Evolutionary conservation across 228 moss, liverwort and hornwort genomes (phyloP).

Genomic region (Sphagnum fallax): DNA sequence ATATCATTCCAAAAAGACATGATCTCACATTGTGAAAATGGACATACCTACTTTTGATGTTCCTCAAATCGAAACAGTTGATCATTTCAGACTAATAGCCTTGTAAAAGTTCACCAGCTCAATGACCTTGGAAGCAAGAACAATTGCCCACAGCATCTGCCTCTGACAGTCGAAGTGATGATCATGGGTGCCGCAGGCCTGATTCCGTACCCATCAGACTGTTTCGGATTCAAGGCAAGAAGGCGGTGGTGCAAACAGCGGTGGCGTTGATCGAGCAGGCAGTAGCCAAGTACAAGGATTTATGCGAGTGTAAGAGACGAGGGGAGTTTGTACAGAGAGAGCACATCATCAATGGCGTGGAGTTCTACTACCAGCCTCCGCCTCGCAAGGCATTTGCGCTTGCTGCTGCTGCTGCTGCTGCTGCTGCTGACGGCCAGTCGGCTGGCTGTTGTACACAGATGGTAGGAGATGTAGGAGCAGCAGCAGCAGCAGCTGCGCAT

Average conservation of each 20-base stretch:
- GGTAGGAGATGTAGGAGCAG: background rate
- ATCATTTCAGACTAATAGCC: too few species aligned
- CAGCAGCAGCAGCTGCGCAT: conserved; percentile 4
- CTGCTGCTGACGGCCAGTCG: conserved; percentile 26
- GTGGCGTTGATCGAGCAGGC: conserved; percentile 92
- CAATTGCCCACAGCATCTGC: background rate
- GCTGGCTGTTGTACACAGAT: conserved; percentile 11
- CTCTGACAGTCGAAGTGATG: too few species aligned
- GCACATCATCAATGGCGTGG: conserved; percentile 89
- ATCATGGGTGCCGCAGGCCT: conserved; percentile 22
- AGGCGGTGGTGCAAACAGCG: conserved; percentile 88
- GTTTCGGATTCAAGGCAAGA: conserved; percentile 96
- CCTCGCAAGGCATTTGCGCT: conserved; percentile 87
- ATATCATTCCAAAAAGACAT: too few species aligned
- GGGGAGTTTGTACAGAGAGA: conserved; percentile 97
- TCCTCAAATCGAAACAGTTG: too few species aligned
- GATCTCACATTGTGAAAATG: too few species aligned
- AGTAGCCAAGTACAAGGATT: conserved; percentile 91
- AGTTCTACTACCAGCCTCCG: conserved; percentile 98
- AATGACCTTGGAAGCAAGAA: too few species aligned
- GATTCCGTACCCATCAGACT: conserved; percentile 90
- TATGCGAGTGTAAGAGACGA: conserved; percentile 96
- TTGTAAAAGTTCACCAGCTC: too few species aligned
- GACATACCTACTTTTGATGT: too few species aligned
- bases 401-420: conserved; percentile 8